Evolutionary conservation across 768 basidiomycete genomes (phyloP).

Genomic region (Trametopsis cervina): DNA sequence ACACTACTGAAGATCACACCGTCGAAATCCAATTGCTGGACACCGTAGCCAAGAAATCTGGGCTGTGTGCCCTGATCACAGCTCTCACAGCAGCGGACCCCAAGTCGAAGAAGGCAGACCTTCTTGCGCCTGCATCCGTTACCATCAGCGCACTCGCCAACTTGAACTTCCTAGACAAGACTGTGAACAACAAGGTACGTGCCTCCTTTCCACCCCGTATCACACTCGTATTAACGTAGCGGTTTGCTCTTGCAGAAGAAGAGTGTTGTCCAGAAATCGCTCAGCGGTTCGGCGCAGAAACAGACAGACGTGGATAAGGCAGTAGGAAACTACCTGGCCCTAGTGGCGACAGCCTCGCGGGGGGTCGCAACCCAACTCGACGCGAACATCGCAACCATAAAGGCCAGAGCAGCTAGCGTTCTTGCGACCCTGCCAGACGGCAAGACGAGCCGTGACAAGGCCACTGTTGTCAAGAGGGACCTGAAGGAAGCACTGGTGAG

Average conservation of each 20-base stretch:
- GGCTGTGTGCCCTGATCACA: neutral
- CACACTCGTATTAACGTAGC: no score
- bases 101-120: neutral
- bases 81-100: neutral
- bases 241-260: no score
- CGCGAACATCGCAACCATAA: neutral
- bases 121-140: neutral
- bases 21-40: slow-evolving; percentile 1
- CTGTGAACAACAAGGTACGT: slow-evolving; percentile 1
- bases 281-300: neutral
- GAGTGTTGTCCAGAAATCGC: neutral
- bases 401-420: no score
- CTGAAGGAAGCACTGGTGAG: no score
- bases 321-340: neutral
- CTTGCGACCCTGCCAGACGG: no score
- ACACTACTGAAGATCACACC: neutral
- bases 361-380: neutral
- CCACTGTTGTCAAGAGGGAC: no score
- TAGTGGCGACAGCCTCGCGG: neutral
- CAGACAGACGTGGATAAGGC: neutral
- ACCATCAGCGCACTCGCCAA: slow-evolving; percentile 2
- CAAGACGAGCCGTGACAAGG: no score
- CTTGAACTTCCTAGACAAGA: slow-evolving; percentile 1
- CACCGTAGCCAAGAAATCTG: neutral
- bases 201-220: no score